Base-by-base conservation (phyloP, 1,284 basidiomycete species). In the Apiotrichum laibachii region DNA sequence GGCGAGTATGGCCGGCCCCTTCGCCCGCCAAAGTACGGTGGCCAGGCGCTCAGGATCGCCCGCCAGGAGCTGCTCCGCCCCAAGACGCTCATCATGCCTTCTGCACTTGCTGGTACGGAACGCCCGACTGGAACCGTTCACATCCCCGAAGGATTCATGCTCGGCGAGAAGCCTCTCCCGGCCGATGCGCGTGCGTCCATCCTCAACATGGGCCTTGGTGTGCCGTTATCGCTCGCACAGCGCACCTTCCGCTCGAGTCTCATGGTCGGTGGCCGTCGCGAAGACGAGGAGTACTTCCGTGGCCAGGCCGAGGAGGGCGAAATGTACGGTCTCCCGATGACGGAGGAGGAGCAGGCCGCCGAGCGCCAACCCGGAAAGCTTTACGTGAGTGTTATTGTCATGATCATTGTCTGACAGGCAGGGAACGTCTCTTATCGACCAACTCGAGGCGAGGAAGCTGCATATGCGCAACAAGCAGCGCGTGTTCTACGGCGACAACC, bases 401-500 rank as follows among this genome's bases (percentile, higher is more conserved):
- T 21, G 52, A 22, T 35, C 37, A 2, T 19, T 19, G 37, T 43
- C 54, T 67, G 56, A 63, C 57, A 42, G 1, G 21, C 57, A 67
- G 71, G 76, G 69, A 2, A 70, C 64, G 22, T 76, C 74, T 59
- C 59, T 79, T 58, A 77, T 79, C 61, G 77, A 79, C 62, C 72
- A 77, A 57, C 64, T 79, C 15, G 76, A 79, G 61, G 68, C 71
- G 42, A 65, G 75, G 26, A 77, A 79, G 58, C 47, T 56, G 15
- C 71, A 66, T 22, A 59, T 72, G 63, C 70, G 67, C 57, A 66
- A 64, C 48, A 75, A 72, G 60, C 67, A 73, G 60, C 64, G 76
- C 37, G 65, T 69, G 10, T 79, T 79, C 60, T 66, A 67, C 6
- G 77, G 77, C n/a, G 77, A 79, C 55, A 65, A 70, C 37, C 59